A percentile compares a stretch with the other conserved stretches of the same genome.
These are phyloP conservation scores for Saccharomycopsis schoenii DNA, from an alignment of 805 yeast species.

Conservation along the genomic window DNA sequence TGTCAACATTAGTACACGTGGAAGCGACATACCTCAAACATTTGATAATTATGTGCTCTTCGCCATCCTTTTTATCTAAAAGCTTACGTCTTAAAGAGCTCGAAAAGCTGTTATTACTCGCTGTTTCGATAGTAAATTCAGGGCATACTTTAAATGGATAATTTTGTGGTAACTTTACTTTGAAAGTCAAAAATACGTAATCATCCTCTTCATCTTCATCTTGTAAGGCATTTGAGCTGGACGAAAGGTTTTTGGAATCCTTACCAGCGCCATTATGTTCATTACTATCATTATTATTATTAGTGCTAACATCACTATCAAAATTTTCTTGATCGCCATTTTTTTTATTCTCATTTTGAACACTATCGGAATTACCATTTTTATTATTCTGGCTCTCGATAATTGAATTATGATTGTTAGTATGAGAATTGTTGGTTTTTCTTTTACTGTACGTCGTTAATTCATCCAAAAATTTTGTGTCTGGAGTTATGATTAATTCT, in stretches of 20 bases:
- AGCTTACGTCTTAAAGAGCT: constrained; percentile 30
- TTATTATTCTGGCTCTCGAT: neutral
- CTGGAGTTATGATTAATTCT: constrained; percentile 1
- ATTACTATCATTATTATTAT: neutral
- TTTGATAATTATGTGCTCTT: constrained; percentile 40
- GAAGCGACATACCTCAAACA: constrained; percentile 46
- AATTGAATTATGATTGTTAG: neutral
- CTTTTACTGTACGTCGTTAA: neutral
- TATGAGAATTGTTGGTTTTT: neutral
- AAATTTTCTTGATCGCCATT: neutral
- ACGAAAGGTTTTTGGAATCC: neutral
- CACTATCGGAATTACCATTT: neutral
- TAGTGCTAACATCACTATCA: neutral
- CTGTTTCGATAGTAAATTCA: constrained; percentile 58
- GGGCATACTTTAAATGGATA: constrained; percentile 57
- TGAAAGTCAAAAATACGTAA: constrained; percentile 52
- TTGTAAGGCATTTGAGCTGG: neutral
- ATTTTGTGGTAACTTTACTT: constrained; percentile 55
- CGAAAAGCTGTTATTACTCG: neutral
- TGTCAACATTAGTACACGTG: constrained; percentile 44
- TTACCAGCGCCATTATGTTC: neutral
- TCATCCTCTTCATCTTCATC: neutral
- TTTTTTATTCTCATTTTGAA: neutral
- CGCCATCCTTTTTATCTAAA: constrained; percentile 43
- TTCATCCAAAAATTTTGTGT: neutral